These are phyloP conservation scores for Middelhovenomyces tepae DNA, from an alignment of 805 yeast species.

Conservation along the genomic window DNA sequence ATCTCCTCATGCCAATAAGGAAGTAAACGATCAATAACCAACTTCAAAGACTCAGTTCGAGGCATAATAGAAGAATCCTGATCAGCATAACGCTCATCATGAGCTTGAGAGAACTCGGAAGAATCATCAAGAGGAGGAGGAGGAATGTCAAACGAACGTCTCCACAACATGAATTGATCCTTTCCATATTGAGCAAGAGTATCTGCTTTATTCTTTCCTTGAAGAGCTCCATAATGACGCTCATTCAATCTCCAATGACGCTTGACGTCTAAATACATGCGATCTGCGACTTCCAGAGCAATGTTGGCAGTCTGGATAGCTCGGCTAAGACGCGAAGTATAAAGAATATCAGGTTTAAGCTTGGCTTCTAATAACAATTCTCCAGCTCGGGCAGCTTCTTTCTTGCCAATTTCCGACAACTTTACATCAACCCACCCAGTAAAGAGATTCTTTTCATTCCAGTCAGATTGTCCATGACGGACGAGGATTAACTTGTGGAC, in stretches of 20 bases:
- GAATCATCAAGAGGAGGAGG: conserved; percentile 80
- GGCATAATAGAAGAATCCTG: conserved; percentile 84
- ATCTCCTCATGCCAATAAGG: conserved; percentile 96
- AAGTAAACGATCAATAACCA: conserved; percentile 91
- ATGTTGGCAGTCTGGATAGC: conserved; percentile 97
- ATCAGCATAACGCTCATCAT: conserved; percentile 77
- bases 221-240: conserved; percentile 98
- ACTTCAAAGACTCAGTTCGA: conserved; percentile 86
- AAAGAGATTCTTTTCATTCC: conserved; percentile 97
- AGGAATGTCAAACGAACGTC: conserved; percentile 95
- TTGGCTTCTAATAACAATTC: conserved; percentile 81
- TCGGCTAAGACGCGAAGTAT: conserved; percentile 86
- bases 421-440: conserved; percentile 99
- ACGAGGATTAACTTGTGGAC: conserved; percentile 68
- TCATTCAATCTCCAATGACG: conserved; percentile 98
- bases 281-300: conserved; percentile 82
- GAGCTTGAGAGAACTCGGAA: conserved; percentile 74
- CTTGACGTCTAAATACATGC: conserved; percentile 81
- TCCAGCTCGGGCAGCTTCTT: conserved; percentile 93
- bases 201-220: conserved; percentile 96
- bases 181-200: conserved; percentile 80
- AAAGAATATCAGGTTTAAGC: conserved; percentile 74
- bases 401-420: conserved; percentile 72
- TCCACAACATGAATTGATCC: conserved; percentile 92
- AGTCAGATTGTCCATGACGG: conserved; percentile 99